Conservation (phyloP, 306 rosid genomes). For the Lathyrus tuberosus region DNA sequence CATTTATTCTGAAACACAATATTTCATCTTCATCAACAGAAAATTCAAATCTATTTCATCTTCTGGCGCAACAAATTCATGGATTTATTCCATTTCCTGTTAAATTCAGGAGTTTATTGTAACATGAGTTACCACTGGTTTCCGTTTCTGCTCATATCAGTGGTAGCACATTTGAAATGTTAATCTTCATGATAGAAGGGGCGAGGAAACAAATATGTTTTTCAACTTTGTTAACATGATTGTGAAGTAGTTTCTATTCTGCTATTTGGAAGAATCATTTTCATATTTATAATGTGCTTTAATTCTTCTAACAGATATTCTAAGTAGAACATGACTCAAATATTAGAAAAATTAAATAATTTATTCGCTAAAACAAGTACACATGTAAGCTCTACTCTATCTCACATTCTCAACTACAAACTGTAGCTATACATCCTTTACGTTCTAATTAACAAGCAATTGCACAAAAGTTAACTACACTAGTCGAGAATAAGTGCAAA, state of each 20-base stretch:
- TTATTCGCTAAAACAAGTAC: background rate
- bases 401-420: background rate
- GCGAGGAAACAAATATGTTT: too few species aligned
- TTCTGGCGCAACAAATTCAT: constrained; percentile 25
- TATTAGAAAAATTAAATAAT: background rate
- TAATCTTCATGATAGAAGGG: constrained; percentile 2
- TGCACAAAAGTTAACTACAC: constrained; percentile 4
- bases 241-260: background rate
- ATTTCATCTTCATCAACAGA: too few species aligned
- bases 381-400: background rate
- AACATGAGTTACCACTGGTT: constrained; percentile 4
- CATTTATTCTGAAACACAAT: too few species aligned
- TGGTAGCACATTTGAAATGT: constrained; percentile 15
- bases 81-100: constrained; percentile 26
- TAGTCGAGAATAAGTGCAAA: background rate
- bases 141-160: constrained; percentile 23
- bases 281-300: background rate
- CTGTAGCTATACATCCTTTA: background rate
- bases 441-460: constrained; percentile 8
- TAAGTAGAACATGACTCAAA: background rate
- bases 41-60: too few species aligned
- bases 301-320: background rate
- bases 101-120: constrained; percentile 19
- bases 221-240: constrained; percentile 3
- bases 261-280: constrained; percentile 5